Conservation (phyloP, 2,329 filamentous ascomycete genomes). For the Calonectria pseudoturangicola region DNA sequence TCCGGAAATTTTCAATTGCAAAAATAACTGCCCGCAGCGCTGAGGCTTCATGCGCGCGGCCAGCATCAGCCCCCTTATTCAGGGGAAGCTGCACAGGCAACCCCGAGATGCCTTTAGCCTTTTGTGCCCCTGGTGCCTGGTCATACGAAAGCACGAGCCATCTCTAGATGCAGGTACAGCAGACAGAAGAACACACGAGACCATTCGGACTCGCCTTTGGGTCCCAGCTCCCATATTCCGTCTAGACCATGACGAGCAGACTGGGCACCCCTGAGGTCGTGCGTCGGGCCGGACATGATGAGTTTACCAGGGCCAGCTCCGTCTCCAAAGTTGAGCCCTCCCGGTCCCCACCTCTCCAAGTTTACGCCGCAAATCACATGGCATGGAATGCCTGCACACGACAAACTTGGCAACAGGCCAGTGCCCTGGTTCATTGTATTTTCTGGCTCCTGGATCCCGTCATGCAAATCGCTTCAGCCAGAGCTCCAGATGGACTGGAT, state of each 20-base stretch:
- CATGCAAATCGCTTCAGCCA: conserved; percentile 13
- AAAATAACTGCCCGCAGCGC: conserved; percentile 28
- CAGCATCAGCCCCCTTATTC: conserved; percentile 35
- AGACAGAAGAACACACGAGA: conserved; percentile 39
- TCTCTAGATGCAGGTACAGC: conserved; percentile 53
- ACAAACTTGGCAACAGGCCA: conserved; percentile 22
- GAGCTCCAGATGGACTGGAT: conserved; percentile 15
- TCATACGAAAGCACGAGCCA: conserved; percentile 56
- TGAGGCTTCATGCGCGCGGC: conserved; percentile 27
- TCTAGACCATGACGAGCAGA: conserved; percentile 11
- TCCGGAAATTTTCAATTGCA: conserved; percentile 32
- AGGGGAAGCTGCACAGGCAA: conserved; percentile 45
- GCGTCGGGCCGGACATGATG: conserved; percentile 21
- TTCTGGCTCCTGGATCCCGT: conserved; percentile 20
- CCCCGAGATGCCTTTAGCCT: conserved; percentile 37
- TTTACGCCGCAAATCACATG: conserved; percentile 35
- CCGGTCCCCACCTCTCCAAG: conserved; percentile 15
- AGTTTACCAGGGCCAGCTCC: conserved; percentile 4
- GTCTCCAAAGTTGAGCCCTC: conserved; percentile 24
- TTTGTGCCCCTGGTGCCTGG: conserved; percentile 49
- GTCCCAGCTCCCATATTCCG: conserved; percentile 30
- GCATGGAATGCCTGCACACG: conserved; percentile 36
- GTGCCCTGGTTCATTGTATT: conserved; percentile 17
- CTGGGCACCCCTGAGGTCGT: conserved; percentile 21
- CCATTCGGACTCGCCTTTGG: conserved; percentile 29